Evolutionary conservation across 352 stramenopile species (phyloP), one percentile per base, ranked within the genome.

Genomic region (Peronospora farinosa): DNA sequence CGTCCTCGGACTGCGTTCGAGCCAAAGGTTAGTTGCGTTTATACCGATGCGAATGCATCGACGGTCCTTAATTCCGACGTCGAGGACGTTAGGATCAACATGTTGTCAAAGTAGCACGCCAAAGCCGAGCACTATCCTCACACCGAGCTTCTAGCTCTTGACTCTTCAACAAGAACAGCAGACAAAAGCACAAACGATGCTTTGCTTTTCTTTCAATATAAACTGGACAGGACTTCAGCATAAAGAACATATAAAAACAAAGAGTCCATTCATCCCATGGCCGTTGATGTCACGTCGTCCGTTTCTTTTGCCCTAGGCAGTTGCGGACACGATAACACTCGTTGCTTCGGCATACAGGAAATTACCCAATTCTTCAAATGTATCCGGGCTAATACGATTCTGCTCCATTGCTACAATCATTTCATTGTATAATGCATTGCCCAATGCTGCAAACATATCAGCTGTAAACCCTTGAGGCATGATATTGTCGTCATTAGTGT

Each of bases 401-500:
- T 69, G 67, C 35, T 76, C 54, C 39, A 61, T 63, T 10, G 71
- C 53, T 33, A 59, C 55, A 13, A 76, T 39, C 73, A 89, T 90
- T 40, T 91, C 79, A 15, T 65, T 69, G 57, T 83, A 84, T 33
- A 88, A 54, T 19, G 68, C 76, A 48, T 86, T 70, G n/a, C 79
- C 79, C 15, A 91, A 51, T 37, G 67, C 64, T 7, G 58, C 57
- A 47, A 91, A 91, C 76, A 86, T 85, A 25, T 73, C 59, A 13
- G 79, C 55, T 23, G 77, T 83, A 52, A 91, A 91, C 11, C 79
- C 79, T 37, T 87, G 70, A 0, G 79, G 74, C 48, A 86, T 61
- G 25, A 41, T 67, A 28, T 67, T 54, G 21, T 66, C 41, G 40
- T 61, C 47, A 11, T 17, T 60, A 2, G 21, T 41, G 21, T 67